Conservation (phyloP, 352 stramenopile species). For the Phytophthora citricola region DNA sequence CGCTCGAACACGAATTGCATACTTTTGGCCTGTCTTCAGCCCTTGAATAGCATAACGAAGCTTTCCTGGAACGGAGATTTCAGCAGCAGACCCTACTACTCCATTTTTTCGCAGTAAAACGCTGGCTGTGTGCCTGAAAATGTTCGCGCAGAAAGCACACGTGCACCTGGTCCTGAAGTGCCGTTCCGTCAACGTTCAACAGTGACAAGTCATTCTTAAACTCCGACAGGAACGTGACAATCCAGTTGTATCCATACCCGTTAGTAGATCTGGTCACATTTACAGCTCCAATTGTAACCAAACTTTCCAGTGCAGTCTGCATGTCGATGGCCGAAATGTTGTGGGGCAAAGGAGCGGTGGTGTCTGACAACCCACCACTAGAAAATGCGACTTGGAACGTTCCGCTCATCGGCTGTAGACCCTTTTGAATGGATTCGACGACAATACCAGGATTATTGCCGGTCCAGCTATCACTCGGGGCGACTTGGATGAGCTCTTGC, state of each 20-base stretch:
- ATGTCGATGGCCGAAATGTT: slow-evolving; percentile 87
- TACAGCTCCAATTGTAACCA: slow-evolving; percentile 91
- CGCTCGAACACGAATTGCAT: slow-evolving; percentile 66
- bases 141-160: slow-evolving; percentile 78
- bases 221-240: slow-evolving; percentile 94
- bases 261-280: slow-evolving; percentile 88
- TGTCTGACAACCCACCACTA: slow-evolving; percentile 75
- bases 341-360: slow-evolving; percentile 84
- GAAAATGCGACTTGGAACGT: slow-evolving; percentile 87
- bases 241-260: slow-evolving; percentile 96
- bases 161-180: slow-evolving; percentile 92
- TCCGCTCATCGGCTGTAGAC: slow-evolving; percentile 92
- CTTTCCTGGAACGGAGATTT: slow-evolving; percentile 43
- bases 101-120: slow-evolving; percentile 80
- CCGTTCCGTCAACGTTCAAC: slow-evolving; percentile 89
- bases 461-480: slow-evolving; percentile 91
- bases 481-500: slow-evolving; percentile 88
- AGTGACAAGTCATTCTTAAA: slow-evolving; percentile 79
- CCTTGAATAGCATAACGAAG: slow-evolving; percentile 48
- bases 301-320: slow-evolving; percentile 88
- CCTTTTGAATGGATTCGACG: slow-evolving; percentile 80
- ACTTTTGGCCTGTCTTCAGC: slow-evolving; percentile 65
- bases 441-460: slow-evolving; percentile 92
- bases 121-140: slow-evolving; percentile 70
- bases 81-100: slow-evolving; percentile 31